These are phyloP conservation scores for Botrytis cinerea DNA, from an alignment of 2,329 filamentous ascomycete species.

Conservation along the genomic window DNA sequence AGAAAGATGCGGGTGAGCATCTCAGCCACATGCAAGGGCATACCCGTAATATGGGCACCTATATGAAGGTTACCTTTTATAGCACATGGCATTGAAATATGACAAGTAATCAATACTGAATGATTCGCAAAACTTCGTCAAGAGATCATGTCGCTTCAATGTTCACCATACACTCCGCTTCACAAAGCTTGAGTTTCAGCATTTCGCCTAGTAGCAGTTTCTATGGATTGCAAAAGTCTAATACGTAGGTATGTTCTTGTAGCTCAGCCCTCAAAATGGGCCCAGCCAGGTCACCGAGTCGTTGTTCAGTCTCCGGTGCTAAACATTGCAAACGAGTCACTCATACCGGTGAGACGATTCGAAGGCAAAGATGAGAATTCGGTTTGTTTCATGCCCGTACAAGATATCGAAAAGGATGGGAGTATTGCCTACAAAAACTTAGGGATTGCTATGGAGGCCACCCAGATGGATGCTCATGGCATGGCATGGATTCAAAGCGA, in stretches of 20 bases:
- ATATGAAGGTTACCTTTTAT: background rate
- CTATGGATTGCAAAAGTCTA: slow-evolving; percentile 29
- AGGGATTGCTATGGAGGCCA: slow-evolving; percentile 21
- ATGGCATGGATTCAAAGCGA: slow-evolving; percentile 30
- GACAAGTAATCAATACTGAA: slow-evolving; percentile 8
- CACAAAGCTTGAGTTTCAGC: background rate
- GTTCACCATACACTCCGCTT: background rate
- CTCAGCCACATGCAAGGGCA: slow-evolving; percentile 16
- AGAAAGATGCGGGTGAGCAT: background rate
- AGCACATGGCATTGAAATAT: slow-evolving; percentile 11
- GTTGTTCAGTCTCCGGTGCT: slow-evolving; percentile 35
- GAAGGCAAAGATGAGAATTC: slow-evolving; percentile 31
- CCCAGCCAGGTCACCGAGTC: slow-evolving; percentile 27
- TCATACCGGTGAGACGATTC: slow-evolving; percentile 32
- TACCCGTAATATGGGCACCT: background rate
- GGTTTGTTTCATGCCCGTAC: slow-evolving; percentile 31
- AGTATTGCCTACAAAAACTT: slow-evolving; percentile 27
- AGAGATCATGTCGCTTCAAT: background rate
- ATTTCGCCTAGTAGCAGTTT: background rate
- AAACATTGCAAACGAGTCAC: slow-evolving; percentile 22
- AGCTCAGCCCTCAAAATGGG: slow-evolving; percentile 31
- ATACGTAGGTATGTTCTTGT: slow-evolving; percentile 35
- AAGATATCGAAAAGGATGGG: slow-evolving; percentile 35
- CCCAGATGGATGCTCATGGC: slow-evolving; percentile 31
- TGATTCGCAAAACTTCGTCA: background rate